Base-by-base conservation (phyloP, 441 rosid species). In the Adansonia rubrostipa region DNA sequence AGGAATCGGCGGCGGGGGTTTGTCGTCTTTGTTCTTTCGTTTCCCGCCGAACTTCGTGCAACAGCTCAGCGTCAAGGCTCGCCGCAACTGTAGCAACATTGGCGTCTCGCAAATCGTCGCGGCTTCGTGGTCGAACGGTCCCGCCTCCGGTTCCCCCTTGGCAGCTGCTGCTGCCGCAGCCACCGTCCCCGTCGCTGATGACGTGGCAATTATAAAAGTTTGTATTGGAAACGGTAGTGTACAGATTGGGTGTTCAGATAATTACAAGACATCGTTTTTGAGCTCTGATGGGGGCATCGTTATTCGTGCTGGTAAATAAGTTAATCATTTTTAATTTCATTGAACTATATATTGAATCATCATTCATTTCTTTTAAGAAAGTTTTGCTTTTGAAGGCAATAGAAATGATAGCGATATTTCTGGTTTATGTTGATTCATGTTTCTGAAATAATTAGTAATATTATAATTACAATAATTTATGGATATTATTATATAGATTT, bases 41-140 rank as follows among this genome's bases (percentile, higher is more conserved):
- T 96, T 96, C 75, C 98, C 99, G 14, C 98, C 98, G 0, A 96
- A 96, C 81, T 93, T 94, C 78, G 97, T 92, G 47, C 98, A 96
- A 79, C 98, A 96, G 92, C 93, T 96, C 45, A 93, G 98, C 87
- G 88, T 83, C 74, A 94, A 96, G 94, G 93, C 99, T 57, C 92
- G 98, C 65, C 87, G 97, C 76, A 96, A 96, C 91, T 93, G 96
- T 85, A 88, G 97, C 95, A 93, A 96, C 86, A 96, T 94, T 85
- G 98, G 98, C 47, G 98, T 94, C 44, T 95, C 99, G 11, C 99
- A 93, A 86, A 82, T 94, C 80, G 98, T 92, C 53, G 98, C 98
- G 14, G 98, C 98, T 70, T 89, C 93, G 85, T 96, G 98, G 99
- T 84, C 99, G 4, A 86, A 96, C 89, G 77, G 82, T 78, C 61